phyloP scores from a whole-genome alignment of 1,284 basidiomycete genomes.

The Termitomyces sp. region DNA sequence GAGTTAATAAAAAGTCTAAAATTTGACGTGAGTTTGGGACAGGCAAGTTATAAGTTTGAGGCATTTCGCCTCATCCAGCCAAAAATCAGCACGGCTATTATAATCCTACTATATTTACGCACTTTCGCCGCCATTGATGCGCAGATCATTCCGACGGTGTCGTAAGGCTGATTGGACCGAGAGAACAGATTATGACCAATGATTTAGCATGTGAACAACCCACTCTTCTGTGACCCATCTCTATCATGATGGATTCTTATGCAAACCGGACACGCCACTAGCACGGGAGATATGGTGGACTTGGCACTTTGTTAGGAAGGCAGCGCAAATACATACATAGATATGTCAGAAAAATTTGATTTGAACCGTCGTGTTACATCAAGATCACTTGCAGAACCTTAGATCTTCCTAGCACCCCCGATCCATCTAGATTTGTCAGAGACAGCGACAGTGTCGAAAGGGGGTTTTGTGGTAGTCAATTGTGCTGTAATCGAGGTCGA shows the following conservation, averaged over 20 bases:
- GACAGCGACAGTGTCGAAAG: neutral
- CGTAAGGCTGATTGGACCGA: neutral
- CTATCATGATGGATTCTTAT: neutral
- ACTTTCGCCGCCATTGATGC: neutral
- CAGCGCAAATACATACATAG: neutral
- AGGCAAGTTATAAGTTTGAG: no score
- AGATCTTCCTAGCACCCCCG: neutral
- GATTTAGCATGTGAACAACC: neutral
- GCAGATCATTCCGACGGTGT: no score
- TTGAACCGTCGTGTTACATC: neutral
- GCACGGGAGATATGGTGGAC: neutral
- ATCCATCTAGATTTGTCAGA: neutral
- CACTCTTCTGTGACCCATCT: neutral
- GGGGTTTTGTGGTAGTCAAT: no score
- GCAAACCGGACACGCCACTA: neutral
- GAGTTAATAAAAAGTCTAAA: neutral
- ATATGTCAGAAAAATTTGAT: neutral
- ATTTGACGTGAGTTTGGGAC: no score
- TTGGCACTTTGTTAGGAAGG: neutral
- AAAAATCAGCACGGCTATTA: no score
- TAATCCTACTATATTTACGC: no score
- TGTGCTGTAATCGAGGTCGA: neutral
- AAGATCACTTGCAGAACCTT: neutral
- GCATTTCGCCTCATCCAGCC: no score
- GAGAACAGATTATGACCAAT: neutral